Percentiles rank a stretch among this genome's conserved stretches.
These are phyloP conservation scores for Saccharomycopsis fibuligera DNA, from an alignment of 805 yeast genomes.

Conservation along the genomic window DNA sequence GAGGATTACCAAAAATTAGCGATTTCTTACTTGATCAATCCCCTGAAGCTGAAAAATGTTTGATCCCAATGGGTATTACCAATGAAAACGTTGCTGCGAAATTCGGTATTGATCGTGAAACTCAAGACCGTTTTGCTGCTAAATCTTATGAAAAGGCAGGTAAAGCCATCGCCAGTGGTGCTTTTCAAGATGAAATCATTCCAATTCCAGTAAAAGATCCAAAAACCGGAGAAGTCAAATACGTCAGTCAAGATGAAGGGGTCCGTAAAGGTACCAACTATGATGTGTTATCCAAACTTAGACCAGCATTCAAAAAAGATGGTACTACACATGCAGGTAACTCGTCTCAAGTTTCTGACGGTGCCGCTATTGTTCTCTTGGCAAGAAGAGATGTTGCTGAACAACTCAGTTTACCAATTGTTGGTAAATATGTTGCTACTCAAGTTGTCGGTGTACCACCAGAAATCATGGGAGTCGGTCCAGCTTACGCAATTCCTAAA, in stretches of 20 bases:
- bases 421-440: constrained; percentile 76
- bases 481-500: constrained; percentile 90
- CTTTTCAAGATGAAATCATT: constrained; percentile 83
- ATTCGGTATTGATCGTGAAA: constrained; percentile 56
- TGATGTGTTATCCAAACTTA: constrained; percentile 62
- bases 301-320: constrained; percentile 79
- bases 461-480: constrained; percentile 96
- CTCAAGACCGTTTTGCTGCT: constrained; percentile 89
- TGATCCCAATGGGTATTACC: constrained; percentile 95
- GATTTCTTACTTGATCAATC: constrained; percentile 35
- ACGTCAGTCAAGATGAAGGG: constrained; percentile 72
- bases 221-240: constrained; percentile 23
- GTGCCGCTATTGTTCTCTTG: constrained; percentile 85
- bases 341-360: constrained; percentile 93
- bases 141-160: constrained; percentile 80
- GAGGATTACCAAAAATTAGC: constrained; percentile 58
- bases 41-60: constrained; percentile 60
- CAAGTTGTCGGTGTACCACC: constrained; percentile 92
- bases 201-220: constrained; percentile 61
- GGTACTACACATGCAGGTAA: constrained; percentile 95
- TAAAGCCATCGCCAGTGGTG: constrained; percentile 59
- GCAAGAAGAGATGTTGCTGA: constrained; percentile 84
- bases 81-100: constrained; percentile 81
- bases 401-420: constrained; percentile 58
- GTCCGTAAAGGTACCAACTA: constrained; percentile 84